Evolutionary conservation across 805 yeast species (phyloP).

Genomic region (Wickerhamiella dianesei): DNA sequence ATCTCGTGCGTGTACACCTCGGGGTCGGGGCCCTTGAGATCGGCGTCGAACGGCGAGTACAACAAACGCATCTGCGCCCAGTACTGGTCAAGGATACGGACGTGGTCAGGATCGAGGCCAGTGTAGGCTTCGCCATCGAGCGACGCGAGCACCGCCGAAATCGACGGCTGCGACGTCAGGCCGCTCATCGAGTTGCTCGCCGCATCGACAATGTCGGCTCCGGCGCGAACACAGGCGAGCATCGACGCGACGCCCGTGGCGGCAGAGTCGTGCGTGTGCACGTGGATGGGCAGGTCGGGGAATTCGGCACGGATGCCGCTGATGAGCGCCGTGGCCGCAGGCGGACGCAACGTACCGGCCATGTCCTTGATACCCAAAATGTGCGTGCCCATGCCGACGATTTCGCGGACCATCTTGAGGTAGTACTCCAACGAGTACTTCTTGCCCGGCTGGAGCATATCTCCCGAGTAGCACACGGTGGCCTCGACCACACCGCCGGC

Average conservation of each 20-base stretch:
- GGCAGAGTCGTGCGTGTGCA: conserved; percentile 98
- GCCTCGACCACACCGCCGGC: conserved; percentile 99
- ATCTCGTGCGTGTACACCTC: conserved; percentile 97
- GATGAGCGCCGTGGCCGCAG: conserved; percentile 74
- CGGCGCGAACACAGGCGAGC: conserved; percentile 88
- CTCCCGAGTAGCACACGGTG: conserved; percentile 97
- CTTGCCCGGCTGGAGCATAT: conserved; percentile 91
- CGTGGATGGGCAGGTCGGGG: conserved; percentile 94
- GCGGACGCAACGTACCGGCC: conserved; percentile 98
- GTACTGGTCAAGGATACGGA: conserved; percentile 79
- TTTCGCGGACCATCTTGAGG: conserved; percentile 61
- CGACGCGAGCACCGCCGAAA: conserved; percentile 85
- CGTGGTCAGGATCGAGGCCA: conserved; percentile 50
- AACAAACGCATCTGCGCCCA: conserved; percentile 98
- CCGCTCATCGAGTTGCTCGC: conserved; percentile 97
- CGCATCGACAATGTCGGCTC: conserved; percentile 97
- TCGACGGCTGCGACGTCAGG: conserved; percentile 94
- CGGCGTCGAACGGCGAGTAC: conserved; percentile 96
- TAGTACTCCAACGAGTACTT: conserved; percentile 91
- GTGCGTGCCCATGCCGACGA: conserved; percentile 92
- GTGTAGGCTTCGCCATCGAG: conserved; percentile 75
- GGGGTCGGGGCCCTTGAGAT: conserved; percentile 98
- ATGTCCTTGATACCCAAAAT: conserved; percentile 95
- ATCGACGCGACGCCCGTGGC: conserved; percentile 98
- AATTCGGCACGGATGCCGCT: conserved; percentile 70